Base-by-base conservation (phyloP, 2,329 filamentous ascomycete genomes). In the Fusarium sp. region DNA sequence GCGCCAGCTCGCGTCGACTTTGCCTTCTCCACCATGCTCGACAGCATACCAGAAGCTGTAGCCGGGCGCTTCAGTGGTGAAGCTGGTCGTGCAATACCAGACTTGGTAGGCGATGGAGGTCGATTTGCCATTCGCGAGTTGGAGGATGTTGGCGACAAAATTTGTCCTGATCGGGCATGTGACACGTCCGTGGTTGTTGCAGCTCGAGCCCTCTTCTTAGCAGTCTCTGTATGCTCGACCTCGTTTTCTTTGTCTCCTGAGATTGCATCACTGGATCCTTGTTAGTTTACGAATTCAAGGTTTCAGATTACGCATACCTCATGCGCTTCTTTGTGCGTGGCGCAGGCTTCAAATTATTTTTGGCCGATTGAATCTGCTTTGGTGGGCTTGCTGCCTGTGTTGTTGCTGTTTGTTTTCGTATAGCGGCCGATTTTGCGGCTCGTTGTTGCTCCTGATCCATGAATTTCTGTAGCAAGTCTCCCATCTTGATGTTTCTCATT, bases 81-180 rank as follows among this genome's bases (percentile, higher is more conserved):
- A 21, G 86, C 84, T 30, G 90, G 88, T 30, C 89, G 88, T 4
- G 88, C 85, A 43, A 91, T 84, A 64, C 87, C 86, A 6, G 88
- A 85, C 78, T 92, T 91, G 30, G 83, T 81, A 19, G 89, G 87
- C n/a, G 89, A 88, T 9, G 80, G 79, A 5, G 85, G 83, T 54
- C 90, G 88, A 25, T 81, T 80, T 66, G 75, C 84, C 21, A 93
- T 87, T 58, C 93, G 90, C 10, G 93, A 93, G 79, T 97, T 97
- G 66, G 92, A 92, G 0, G 94, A 95, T 59, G 93, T 92, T 4
- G 94, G 94, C 3, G 95, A 97, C 6, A 97, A 86, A 42, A 97
- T 88, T 80, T 92, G 87, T 56, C 87, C 83, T 69, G 89, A 81
- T 73, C 80, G 80, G 44, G 82, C 77, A 53, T 69, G 67, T 74